Percentiles rank a stretch among this genome's conserved stretches.
Evolutionary conservation across 257 asterid genomes (phyloP).

Genomic region (Vinca minor): DNA sequence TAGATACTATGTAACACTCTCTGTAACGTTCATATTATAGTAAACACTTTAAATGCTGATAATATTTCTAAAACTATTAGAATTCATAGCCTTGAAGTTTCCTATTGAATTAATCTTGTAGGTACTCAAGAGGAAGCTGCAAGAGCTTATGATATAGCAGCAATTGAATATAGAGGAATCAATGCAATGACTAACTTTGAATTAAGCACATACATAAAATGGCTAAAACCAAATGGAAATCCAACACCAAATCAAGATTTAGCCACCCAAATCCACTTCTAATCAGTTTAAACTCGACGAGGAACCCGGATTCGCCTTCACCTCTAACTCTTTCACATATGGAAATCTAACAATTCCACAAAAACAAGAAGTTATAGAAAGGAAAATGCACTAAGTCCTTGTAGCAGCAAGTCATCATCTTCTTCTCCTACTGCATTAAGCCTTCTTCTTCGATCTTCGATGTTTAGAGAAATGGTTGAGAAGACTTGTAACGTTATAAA

Average conservation of each 20-base stretch:
- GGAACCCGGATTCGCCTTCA: constrained; percentile 21
- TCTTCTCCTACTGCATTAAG: constrained; percentile 64
- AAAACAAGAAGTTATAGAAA: constrained; percentile 49
- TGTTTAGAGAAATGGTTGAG: constrained; percentile 57
- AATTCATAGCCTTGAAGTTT: no score
- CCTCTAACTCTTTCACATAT: constrained; percentile 20
- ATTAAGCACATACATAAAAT: constrained; percentile 46
- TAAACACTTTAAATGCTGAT: no score
- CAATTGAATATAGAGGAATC: constrained; percentile 64
- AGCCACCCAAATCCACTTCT: constrained; percentile 12
- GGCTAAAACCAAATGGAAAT: no score
- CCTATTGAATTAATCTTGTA: constrained; percentile 8
- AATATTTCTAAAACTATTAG: no score
- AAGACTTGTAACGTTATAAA: no score
- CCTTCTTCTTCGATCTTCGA: constrained; percentile 56
- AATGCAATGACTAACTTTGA: constrained; percentile 68
- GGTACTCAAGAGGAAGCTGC: constrained; percentile 87
- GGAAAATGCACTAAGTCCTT: constrained; percentile 48
- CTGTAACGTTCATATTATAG: no score
- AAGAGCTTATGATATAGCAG: constrained; percentile 64
- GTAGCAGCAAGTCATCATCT: constrained; percentile 27
- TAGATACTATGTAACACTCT: no score
- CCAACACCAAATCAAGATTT: constrained; percentile 13
- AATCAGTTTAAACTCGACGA: constrained; percentile 21
- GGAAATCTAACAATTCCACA: constrained; percentile 31